Evolutionary conservation across 192 early-diverging fungal genomes (phyloP).

Genomic region (Phycomyces blakesleeanus): DNA sequence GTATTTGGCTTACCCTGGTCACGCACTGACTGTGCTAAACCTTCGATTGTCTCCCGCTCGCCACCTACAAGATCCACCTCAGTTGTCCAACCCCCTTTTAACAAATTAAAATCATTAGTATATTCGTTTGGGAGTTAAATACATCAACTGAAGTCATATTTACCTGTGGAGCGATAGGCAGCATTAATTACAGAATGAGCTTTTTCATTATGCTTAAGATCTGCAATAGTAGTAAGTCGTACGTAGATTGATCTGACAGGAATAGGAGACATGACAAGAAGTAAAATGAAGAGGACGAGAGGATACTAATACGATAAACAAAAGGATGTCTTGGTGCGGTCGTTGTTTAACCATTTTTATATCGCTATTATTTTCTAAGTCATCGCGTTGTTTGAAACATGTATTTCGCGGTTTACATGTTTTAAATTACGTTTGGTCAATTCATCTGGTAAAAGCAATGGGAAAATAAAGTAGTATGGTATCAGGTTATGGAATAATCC

Average conservation of each 20-base stretch:
- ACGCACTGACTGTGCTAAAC: slow-evolving; percentile 25
- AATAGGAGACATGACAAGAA: too few relatives aligned
- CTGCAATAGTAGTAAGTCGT: background rate
- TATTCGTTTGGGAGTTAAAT: background rate
- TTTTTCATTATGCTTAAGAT: background rate
- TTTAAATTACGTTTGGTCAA: too few relatives aligned
- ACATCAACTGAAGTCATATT: background rate
- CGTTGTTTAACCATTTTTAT: too few relatives aligned
- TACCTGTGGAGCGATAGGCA: slow-evolving; percentile 45
- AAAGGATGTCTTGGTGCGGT: too few relatives aligned
- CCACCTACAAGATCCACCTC: slow-evolving; percentile 44
- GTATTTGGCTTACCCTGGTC: slow-evolving; percentile 35
- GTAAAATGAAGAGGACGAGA: too few relatives aligned
- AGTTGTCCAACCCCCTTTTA: slow-evolving; percentile 45
- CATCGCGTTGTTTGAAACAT: too few relatives aligned
- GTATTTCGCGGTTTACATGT: too few relatives aligned
- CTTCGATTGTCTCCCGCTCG: slow-evolving; percentile 34
- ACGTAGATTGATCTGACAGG: background rate
- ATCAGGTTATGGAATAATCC: too few relatives aligned
- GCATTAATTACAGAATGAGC: slow-evolving; percentile 34
- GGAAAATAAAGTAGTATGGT: too few relatives aligned
- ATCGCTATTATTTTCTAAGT: too few relatives aligned
- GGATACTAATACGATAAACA: too few relatives aligned
- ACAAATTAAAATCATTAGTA: background rate
- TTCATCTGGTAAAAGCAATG: too few relatives aligned